Evolutionary conservation across 352 stramenopile genomes (phyloP).

Genomic region (Phytophthora tubulina): DNA sequence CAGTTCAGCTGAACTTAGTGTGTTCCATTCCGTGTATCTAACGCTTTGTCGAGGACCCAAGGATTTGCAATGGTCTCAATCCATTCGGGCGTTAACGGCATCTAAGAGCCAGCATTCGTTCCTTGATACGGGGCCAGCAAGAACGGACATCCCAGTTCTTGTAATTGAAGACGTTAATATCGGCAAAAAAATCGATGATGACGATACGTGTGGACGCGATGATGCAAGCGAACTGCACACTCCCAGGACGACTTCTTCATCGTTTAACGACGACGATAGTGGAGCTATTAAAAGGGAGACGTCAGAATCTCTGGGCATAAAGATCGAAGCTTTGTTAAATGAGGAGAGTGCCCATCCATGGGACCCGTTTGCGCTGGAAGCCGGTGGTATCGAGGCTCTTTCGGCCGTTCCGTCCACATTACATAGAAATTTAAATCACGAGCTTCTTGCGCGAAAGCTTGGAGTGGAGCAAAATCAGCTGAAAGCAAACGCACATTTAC

Average conservation of each 20-base stretch:
- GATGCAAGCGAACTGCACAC: conserved; percentile 1
- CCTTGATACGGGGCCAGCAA: conserved; percentile 28
- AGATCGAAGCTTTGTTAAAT: conserved; percentile 50
- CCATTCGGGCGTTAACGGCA: conserved; percentile 42
- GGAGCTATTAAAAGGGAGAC: conserved; percentile 15
- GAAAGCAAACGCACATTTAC: conserved; percentile 47
- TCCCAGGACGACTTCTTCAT: not conserved
- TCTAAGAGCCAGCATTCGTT: conserved; percentile 37
- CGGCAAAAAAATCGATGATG: not conserved
- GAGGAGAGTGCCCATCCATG: conserved; percentile 11
- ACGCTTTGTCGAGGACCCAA: conserved; percentile 63
- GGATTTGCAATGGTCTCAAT: conserved; percentile 59
- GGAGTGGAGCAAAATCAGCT: conserved; percentile 51
- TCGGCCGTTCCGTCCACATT: conserved; percentile 2
- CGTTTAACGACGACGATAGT: conserved; percentile 2
- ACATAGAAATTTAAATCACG: conserved; percentile 16
- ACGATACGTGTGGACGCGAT: not conserved
- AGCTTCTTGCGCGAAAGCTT: conserved; percentile 44
- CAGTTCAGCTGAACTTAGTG: conserved; percentile 68
- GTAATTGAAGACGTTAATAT: conserved; percentile 11
- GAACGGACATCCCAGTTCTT: conserved; percentile 36
- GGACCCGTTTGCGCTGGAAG: conserved; percentile 44
- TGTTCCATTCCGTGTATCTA: conserved; percentile 84
- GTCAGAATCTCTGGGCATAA: conserved; percentile 28
- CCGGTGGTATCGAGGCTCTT: conserved; percentile 31